Evolutionary conservation across 2,329 filamentous ascomycete genomes (phyloP).

Genomic region (Basipetospora chlamydospora): DNA sequence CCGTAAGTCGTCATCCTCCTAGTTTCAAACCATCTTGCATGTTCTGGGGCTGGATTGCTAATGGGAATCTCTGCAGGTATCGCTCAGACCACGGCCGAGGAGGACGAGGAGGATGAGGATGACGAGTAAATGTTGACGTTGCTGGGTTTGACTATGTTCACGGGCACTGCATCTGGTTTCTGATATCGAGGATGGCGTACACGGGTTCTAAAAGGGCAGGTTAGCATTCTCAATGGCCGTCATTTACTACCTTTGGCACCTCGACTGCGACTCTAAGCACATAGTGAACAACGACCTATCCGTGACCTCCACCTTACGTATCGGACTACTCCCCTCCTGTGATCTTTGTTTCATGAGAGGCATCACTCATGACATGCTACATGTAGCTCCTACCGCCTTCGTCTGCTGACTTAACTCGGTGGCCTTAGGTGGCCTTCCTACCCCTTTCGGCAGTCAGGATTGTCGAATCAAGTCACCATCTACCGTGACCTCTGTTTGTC

Average conservation of each 20-base stretch:
- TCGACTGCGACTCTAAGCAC: conserved; percentile 3
- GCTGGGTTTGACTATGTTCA: conserved; percentile 24
- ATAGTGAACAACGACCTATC: conserved; percentile 2
- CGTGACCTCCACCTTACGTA: neutral
- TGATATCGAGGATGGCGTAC: conserved; percentile 6
- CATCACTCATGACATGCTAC: too few species aligned
- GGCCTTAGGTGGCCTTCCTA: too few species aligned
- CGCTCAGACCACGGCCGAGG: conserved; percentile 65
- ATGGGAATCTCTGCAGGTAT: conserved; percentile 35
- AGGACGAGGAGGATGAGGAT: conserved; percentile 51
- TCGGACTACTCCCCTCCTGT: neutral
- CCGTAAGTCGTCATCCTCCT: conserved; percentile 31
- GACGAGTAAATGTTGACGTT: conserved; percentile 53
- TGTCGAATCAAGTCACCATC: too few species aligned
- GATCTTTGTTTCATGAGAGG: too few species aligned
- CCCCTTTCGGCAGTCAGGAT: too few species aligned
- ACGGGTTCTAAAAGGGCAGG: conserved; percentile 10
- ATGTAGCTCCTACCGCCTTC: too few species aligned
- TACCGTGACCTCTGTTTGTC: too few species aligned
- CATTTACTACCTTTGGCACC: conserved; percentile 3
- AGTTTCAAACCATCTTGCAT: neutral
- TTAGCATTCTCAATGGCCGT: conserved; percentile 19
- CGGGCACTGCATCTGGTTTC: conserved; percentile 10
- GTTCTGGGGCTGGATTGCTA: neutral
- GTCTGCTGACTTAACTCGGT: too few species aligned